Conservation (phyloP, 768 basidiomycete species). For the Mycena venus region DNA sequence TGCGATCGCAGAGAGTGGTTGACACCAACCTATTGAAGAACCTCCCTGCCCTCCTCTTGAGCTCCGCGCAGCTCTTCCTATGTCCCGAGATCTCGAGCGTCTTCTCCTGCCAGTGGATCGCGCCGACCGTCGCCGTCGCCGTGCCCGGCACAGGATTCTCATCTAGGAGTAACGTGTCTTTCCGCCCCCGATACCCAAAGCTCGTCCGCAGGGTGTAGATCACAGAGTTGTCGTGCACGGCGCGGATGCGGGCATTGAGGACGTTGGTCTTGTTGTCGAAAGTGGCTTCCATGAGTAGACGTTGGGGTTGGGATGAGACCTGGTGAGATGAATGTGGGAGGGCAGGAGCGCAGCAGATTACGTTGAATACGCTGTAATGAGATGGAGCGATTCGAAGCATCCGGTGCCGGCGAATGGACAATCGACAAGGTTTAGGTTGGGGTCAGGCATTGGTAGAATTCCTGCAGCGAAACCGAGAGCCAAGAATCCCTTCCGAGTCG, state of each 20-base stretch:
- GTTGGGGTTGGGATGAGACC: too few relatives aligned
- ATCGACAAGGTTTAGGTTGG: too few relatives aligned
- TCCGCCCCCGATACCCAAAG: conserved; percentile 57
- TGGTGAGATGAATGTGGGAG: neutral
- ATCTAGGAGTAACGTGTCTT: conserved; percentile 60
- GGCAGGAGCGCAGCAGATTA: neutral
- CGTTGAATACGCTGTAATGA: conserved; percentile 16
- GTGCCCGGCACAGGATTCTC: conserved; percentile 57
- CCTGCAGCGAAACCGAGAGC: too few relatives aligned
- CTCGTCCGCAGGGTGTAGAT: conserved; percentile 60
- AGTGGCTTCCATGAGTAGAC: conserved; percentile 67
- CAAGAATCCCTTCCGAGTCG: too few relatives aligned
- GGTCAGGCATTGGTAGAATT: too few relatives aligned
- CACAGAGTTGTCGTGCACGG: conserved; percentile 58
- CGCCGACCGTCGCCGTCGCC: conserved; percentile 54
- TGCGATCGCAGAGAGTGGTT: neutral
- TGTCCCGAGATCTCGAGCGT: conserved; percentile 60
- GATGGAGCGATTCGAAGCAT: neutral
- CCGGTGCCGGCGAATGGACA: neutral
- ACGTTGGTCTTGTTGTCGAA: conserved; percentile 67
- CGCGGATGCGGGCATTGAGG: conserved; percentile 57
- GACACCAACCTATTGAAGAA: conserved; percentile 45
- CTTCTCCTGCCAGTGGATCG: conserved; percentile 66
- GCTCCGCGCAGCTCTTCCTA: conserved; percentile 53
- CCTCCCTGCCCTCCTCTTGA: conserved; percentile 54